Evolutionary conservation across 805 yeast species (phyloP).

Genomic region (Torulaspora franciscae): DNA sequence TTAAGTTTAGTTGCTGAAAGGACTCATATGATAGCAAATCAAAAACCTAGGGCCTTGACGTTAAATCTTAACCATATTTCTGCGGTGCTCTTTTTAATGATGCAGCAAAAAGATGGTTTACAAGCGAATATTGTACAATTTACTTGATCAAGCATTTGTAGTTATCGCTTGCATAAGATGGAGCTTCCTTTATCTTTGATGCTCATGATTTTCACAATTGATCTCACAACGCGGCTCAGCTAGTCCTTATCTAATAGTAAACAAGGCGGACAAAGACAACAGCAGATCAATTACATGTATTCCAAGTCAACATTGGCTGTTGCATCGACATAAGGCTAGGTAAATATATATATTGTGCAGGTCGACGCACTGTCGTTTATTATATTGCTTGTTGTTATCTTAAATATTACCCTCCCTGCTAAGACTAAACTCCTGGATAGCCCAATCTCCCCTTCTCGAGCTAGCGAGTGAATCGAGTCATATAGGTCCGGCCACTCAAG

Average conservation of each 20-base stretch:
- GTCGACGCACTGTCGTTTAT: too few species aligned
- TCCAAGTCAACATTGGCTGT: neutral
- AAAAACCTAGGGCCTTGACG: too few species aligned
- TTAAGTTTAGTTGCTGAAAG: neutral
- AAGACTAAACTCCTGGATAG: neutral
- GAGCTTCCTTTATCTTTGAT: neutral
- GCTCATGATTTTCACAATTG: neutral
- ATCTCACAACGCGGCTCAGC: neutral
- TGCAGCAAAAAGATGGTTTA: too few species aligned
- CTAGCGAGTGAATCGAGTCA: neutral
- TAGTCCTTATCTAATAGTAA: constrained; percentile 4
- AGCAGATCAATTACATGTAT: too few species aligned
- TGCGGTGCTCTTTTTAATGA: too few species aligned
- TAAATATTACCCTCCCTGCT: constrained; percentile 2
- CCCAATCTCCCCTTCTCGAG: constrained; percentile 2
- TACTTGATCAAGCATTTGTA: too few species aligned
- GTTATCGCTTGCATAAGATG: neutral
- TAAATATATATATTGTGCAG: too few species aligned
- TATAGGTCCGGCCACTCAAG: neutral
- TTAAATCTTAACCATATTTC: too few species aligned
- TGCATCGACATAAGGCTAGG: too few species aligned
- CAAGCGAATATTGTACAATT: too few species aligned
- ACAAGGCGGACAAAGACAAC: neutral
- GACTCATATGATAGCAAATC: too few species aligned
- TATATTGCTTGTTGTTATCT: too few species aligned